A percentile compares a stretch with the other conserved stretches of the same genome.
Evolutionary conservation across 441 rosid species (phyloP).

Genomic region (Bruguiera hainesii): DNA sequence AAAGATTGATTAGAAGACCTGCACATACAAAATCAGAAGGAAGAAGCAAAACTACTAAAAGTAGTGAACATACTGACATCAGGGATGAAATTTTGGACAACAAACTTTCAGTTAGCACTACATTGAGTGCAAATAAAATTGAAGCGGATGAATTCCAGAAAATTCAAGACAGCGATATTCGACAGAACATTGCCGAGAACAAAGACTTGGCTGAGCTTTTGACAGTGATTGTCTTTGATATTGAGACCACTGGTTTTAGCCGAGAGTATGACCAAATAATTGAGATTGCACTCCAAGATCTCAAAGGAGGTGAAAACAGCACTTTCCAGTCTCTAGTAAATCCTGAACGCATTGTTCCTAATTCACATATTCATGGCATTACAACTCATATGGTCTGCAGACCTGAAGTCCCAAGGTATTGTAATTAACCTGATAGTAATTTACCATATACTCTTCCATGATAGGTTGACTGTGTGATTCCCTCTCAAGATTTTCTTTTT

Average conservation of each 20-base stretch:
- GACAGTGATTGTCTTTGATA: constrained; percentile 60
- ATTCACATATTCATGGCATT: constrained; percentile 60
- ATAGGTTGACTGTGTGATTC: neutral
- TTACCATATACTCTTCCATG: constrained; percentile 1
- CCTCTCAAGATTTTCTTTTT: too few species aligned
- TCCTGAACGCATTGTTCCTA: constrained; percentile 53
- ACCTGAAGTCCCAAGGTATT: constrained; percentile 82
- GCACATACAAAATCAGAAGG: constrained; percentile 44
- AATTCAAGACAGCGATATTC: constrained; percentile 40
- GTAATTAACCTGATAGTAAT: neutral
- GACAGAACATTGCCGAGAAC: constrained; percentile 44
- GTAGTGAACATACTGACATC: constrained; percentile 31
- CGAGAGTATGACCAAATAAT: constrained; percentile 52
- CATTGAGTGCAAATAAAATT: constrained; percentile 31
- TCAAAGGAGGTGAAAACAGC: constrained; percentile 78
- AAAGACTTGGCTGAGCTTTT: constrained; percentile 51
- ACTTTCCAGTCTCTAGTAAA: constrained; percentile 80
- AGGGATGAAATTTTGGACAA: constrained; percentile 39
- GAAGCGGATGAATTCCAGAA: constrained; percentile 32
- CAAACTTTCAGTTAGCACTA: constrained; percentile 40
- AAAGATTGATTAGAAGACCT: constrained; percentile 55
- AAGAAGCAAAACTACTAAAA: constrained; percentile 29
- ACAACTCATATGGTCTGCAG: constrained; percentile 65
- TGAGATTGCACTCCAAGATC: constrained; percentile 82
- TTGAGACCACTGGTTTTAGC: constrained; percentile 76